Base-by-base conservation (phyloP, 2,329 filamentous ascomycete genomes). In the Aspergillus bombycis region DNA sequence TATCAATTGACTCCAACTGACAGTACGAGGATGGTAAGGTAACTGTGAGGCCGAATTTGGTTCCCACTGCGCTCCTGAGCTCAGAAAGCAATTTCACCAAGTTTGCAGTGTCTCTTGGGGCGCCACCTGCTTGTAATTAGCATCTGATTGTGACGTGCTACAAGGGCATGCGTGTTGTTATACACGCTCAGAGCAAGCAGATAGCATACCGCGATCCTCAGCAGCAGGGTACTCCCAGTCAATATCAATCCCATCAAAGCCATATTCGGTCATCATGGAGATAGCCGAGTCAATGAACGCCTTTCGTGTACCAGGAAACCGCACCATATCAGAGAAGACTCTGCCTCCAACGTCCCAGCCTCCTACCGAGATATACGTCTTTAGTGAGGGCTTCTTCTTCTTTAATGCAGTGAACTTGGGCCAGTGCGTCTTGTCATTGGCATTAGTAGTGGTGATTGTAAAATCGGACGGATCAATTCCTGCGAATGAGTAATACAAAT, bases 231-330 rank as follows among this genome's bases (percentile, higher is more conserved):
- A 68, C 50, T 68, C 68, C 68, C 68, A 70, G 43, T 69, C 66
- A 28, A 70, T 66, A 50, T 71, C 68, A 16, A 71, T 64, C 2
- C 69, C 65, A 57, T 71, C 66, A 64, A 70, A 71, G 7, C 63
- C 68, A 45, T 66, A 67, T 1, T 41, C 34, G 0, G 54, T 12
- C 67, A 70, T 68, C 11, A 63, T 36, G 14, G 23, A 19, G 26
- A 66, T 58, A 5, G 56, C 45, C 7, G 67, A 69, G 0, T 59
- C 10, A 34, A 68, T 63, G 34, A 71, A 71, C 0, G 56, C 26
- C 7, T 48, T 54, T 3, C 63, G 58, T 3, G 58, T 66, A 0
- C 55, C 68, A 0, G 62, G 34, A 36, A 56, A 62, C 7, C 60
- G 45, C 6, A 54, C 65, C 59, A 71, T 62, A 23, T 67, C 54